Conservation (phyloP, 108 stramenopile species). For the Skeletonema tropicum region DNA sequence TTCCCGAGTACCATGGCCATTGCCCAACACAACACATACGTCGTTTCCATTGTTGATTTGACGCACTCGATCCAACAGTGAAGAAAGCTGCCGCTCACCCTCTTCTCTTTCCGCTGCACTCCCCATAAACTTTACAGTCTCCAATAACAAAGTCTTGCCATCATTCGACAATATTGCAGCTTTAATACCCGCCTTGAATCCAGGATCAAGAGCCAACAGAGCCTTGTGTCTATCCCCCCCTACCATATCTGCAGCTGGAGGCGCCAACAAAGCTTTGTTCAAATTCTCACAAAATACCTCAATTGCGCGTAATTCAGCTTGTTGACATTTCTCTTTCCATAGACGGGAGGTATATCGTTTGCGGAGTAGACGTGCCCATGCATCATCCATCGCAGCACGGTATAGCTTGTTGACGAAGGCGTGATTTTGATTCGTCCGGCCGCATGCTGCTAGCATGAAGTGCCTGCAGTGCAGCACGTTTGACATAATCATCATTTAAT, state of each 20-base stretch:
- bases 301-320: conserved; percentile 50
- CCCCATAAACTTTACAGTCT: conserved; percentile 55
- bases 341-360: conserved; percentile 40
- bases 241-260: conserved; percentile 25
- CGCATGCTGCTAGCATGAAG: not conserved
- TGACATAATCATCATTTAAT: conserved; percentile 47
- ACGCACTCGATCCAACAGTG: conserved; percentile 27
- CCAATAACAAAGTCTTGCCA: conserved; percentile 41
- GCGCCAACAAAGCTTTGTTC: conserved; percentile 50
- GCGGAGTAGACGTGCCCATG: conserved; percentile 56
- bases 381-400: conserved; percentile 57
- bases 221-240: conserved; percentile 13
- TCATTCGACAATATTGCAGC: conserved; percentile 46
- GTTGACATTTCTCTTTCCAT: conserved; percentile 51
- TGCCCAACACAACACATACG: conserved; percentile 57
- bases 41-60: conserved; percentile 1
- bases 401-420: conserved; percentile 22
- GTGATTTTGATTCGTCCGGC: not conserved
- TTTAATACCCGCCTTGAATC: conserved; percentile 69
- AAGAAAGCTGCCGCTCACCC: conserved; percentile 24
- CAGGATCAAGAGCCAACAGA: conserved; percentile 68
- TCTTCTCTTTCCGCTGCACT: not conserved
- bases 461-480: not conserved
- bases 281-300: conserved; percentile 58
- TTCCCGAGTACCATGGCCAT: conserved; percentile 71